Evolutionary conservation across 768 basidiomycete genomes (phyloP), one percentile per base, ranked within the genome.

Genomic region (Mycena chlorophos): DNA sequence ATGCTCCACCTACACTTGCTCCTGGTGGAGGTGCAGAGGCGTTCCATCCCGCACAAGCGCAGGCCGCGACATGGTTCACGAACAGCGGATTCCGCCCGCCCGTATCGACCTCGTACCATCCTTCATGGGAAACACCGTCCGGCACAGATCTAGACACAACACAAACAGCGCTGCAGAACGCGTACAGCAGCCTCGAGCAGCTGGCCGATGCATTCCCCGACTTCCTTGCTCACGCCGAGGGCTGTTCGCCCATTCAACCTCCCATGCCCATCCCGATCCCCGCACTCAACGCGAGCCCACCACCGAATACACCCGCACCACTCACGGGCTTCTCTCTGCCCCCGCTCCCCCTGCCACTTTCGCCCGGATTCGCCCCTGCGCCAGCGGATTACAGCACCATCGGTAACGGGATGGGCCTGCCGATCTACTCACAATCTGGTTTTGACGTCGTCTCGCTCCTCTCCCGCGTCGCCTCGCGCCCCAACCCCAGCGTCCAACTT

Each of bases 391-490:
- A n/a, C n/a, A n/a, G n/a, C n/a, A n/a, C n/a, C n/a, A n/a, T n/a
- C n/a, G n/a, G n/a, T n/a, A n/a, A n/a, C n/a, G n/a, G n/a, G n/a
- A n/a, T n/a, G n/a, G 40, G 40, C 40, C 40, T 42, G 13, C 85
- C 88, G 2, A 78, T 98, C 2, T 99, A 99, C 73, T 94, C 93
- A 2, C 76, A 86, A 1, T 89, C 91, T 1, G 97, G 96, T 2
- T 97, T 97, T 61, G 96, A 98, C 68, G 78, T 95, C 47, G 75
- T 98, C 43, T 83, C 87, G 26, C 78, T 97, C 40, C 79, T 98
- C 25, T 79, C 88, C 10, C 81, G 91, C 6, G 87, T 98, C 6
- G 86, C 81, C 5, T 80, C 77, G 16, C 81, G 95, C 5, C 84
- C 84, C 0, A 81, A 88, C 63, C 91, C 93, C 1, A 82, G 75